Evolutionary conservation across 2,329 filamentous ascomycete species (phyloP).

Genomic region (Fusarium piperis): DNA sequence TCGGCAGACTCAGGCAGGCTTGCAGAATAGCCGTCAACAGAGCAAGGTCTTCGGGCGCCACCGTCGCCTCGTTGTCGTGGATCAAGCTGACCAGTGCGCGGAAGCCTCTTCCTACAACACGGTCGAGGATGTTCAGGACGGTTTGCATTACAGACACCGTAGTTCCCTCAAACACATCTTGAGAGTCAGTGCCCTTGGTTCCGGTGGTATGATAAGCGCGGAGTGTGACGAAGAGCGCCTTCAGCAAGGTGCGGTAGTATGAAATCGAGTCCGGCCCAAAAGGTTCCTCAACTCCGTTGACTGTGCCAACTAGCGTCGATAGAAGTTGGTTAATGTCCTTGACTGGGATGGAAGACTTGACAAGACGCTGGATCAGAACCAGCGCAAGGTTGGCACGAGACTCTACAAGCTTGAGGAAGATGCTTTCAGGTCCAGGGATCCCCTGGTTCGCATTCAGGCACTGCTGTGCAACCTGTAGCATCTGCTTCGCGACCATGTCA

Average conservation of each 20-base stretch:
- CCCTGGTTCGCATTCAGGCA: constrained; percentile 83
- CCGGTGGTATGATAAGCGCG: constrained; percentile 65
- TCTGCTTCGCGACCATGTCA: constrained; percentile 69
- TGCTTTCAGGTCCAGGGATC: constrained; percentile 75
- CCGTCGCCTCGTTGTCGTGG: constrained; percentile 73
- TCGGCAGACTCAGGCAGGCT: constrained; percentile 81
- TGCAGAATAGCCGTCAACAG: constrained; percentile 90
- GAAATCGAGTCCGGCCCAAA: constrained; percentile 62
- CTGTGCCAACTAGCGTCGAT: constrained; percentile 60
- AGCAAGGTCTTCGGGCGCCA: constrained; percentile 81
- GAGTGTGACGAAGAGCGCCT: constrained; percentile 84
- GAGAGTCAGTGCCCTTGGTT: constrained; percentile 45
- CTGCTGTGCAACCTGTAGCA: constrained; percentile 78
- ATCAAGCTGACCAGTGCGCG: constrained; percentile 81
- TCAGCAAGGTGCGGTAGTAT: constrained; percentile 86
- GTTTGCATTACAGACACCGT: constrained; percentile 64
- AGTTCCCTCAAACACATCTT: constrained; percentile 47
- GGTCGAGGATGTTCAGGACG: constrained; percentile 81
- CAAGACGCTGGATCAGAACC: constrained; percentile 82
- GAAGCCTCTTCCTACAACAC: constrained; percentile 84
- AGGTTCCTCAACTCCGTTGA: constrained; percentile 64
- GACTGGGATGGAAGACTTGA: constrained; percentile 63
- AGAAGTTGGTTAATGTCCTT: constrained; percentile 64
- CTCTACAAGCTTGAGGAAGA: constrained; percentile 83
- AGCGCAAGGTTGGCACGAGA: constrained; percentile 83